A percentile compares a stretch with the other conserved stretches of the same genome.
Conservation (phyloP, 345 rosid genomes). For the Rhodomyrtus tomentosa region DNA sequence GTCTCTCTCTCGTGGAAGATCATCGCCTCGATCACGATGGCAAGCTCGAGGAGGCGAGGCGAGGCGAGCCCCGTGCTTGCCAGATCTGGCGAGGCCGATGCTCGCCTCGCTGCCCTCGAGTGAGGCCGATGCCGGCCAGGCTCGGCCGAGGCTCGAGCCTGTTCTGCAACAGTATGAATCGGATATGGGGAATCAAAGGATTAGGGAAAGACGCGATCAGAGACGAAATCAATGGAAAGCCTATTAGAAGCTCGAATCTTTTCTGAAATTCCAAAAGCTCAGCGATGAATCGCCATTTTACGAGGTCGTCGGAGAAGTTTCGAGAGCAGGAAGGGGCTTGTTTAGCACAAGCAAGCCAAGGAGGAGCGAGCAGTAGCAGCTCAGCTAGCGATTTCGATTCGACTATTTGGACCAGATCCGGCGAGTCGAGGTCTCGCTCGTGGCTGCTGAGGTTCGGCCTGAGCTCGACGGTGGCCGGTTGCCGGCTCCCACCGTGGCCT, state of each 20-base stretch:
- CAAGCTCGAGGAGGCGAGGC: too few relatives aligned
- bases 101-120: too few relatives aligned
- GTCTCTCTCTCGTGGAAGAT: too few relatives aligned
- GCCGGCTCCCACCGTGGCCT: too few relatives aligned
- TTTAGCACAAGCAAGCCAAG: not conserved
- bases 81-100: too few relatives aligned
- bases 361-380: not conserved
- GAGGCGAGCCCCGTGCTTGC: too few relatives aligned
- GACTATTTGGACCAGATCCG: not conserved
- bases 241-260: not conserved
- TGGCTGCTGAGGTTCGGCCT: too few relatives aligned
- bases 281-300: not conserved
- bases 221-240: not conserved
- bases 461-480: too few relatives aligned
- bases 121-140: too few relatives aligned
- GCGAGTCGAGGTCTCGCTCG: too few relatives aligned
- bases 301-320: not conserved
- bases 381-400: not conserved
- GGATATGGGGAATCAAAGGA: conserved; percentile 34
- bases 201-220: not conserved
- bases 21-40: too few relatives aligned
- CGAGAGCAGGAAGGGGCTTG: not conserved
- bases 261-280: not conserved
- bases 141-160: too few relatives aligned
- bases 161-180: conserved; percentile 92